Base-by-base conservation (phyloP, 306 rosid species). In the Neltuma alba region DNA sequence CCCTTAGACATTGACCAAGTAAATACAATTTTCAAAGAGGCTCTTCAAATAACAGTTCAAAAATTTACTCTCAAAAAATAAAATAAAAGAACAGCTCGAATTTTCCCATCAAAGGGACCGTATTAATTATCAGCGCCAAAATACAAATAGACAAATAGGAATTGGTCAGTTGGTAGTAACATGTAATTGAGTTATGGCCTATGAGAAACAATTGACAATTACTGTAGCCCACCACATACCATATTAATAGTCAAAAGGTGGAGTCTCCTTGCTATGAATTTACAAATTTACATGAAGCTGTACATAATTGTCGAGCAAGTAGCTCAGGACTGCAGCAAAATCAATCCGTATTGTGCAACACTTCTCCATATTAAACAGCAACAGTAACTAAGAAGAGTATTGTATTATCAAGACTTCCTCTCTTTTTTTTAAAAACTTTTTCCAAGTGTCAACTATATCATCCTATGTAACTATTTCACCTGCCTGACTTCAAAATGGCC, bases 221-320 rank as follows among this genome's bases (percentile, higher is more conserved):
- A 58, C 64, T 4, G 27, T 10, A 11, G 34, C 64, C 27, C 2
- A 27, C 31, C 15, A 55, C 6, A 55, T 8, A 57, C 6, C 16
- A 57, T 25, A 57, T 57, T 23, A 57, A 57, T 57, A 57, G 25
- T 60, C 9, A 48, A 48, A 16, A 48, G 55, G 55, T 23, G n/a
- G n/a, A n/a, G n/a, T n/a, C 55, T 48, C 55, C 7, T 5, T 16
- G 55, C 20, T 16, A 52, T 7, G 21, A 3, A 23, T 27, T 40
- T 20, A 73, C 63, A 62, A 74, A 83, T 78, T 68, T 78, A 69
- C 85, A 79, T 68, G 52, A 67, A 57, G 68, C 86, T 78, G 50
- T 85, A 82, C 86, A 85, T 42, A 57, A 14, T 65, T 30, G 47
- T 31, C 72, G 64, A 62, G 38, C 63, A 47, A 21, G 70, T 47